Percentiles rank a stretch among this genome's conserved stretches.
These are phyloP conservation scores for Salinomyces thailandicus DNA, from an alignment of 2,329 filamentous ascomycete species.

Conservation along the genomic window DNA sequence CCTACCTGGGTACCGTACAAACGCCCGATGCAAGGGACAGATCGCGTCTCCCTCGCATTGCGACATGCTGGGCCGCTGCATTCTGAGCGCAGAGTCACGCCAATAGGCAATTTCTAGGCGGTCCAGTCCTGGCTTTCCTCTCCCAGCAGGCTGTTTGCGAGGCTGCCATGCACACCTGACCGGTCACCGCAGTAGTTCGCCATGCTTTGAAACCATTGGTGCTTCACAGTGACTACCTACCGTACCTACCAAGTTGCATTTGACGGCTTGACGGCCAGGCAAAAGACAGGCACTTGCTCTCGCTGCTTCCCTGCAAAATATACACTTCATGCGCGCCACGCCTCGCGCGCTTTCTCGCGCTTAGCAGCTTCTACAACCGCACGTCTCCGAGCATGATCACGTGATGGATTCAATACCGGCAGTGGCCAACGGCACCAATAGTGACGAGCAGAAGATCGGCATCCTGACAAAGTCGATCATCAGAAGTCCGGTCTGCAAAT, in stretches of 20 bases:
- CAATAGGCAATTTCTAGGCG: too few relatives aligned
- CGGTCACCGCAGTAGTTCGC: constrained; percentile 2
- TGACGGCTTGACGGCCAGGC: too few relatives aligned
- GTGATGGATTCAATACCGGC: constrained; percentile 1
- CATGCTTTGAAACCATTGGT: too few relatives aligned
- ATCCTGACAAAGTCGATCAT: constrained; percentile 70
- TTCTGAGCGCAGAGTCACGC: too few relatives aligned
- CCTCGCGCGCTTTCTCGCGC: background rate
- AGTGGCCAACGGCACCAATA: background rate
- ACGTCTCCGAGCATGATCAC: background rate
- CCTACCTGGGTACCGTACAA: too few relatives aligned
- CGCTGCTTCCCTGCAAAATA: too few relatives aligned
- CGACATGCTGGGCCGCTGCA: background rate
- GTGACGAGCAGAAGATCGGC: constrained; percentile 41
- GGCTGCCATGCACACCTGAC: background rate
- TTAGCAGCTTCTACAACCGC: background rate
- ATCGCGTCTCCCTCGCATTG: background rate
- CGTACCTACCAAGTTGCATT: too few relatives aligned
- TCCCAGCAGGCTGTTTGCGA: too few relatives aligned
- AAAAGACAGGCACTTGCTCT: too few relatives aligned
- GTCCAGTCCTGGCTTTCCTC: too few relatives aligned
- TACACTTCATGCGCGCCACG: background rate
- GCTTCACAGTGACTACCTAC: background rate
- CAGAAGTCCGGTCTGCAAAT: constrained; percentile 62
- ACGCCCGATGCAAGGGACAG: background rate